These are phyloP conservation scores for Kockovaella imperatae DNA, from an alignment of 768 basidiomycete genomes.

Conservation along the genomic window DNA sequence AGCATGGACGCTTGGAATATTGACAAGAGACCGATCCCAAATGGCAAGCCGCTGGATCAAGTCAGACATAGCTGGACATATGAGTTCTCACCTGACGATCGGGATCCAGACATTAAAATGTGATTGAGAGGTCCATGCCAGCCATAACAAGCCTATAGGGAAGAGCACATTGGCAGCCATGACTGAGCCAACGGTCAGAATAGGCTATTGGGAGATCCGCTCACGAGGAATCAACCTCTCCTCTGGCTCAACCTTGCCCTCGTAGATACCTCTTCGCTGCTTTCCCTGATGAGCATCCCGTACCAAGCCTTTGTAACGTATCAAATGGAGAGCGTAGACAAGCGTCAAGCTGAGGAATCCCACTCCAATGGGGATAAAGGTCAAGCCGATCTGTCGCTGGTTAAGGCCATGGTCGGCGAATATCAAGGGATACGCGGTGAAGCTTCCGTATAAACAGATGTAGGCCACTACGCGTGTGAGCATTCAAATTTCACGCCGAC, in stretches of 20 bases:
- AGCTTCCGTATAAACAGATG: slow-evolving; percentile 17
- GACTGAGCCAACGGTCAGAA: slow-evolving; percentile 6
- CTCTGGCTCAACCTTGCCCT: slow-evolving; percentile 24
- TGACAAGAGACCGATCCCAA: slow-evolving; percentile 19
- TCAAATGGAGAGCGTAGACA: slow-evolving; percentile 8
- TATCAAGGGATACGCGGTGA: slow-evolving; percentile 20
- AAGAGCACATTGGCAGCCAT: slow-evolving; percentile 11
- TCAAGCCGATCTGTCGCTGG: slow-evolving; percentile 8
- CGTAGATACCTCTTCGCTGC: slow-evolving; percentile 15
- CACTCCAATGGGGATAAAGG: slow-evolving; percentile 23
- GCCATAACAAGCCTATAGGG: slow-evolving; percentile 24
- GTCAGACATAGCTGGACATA: neutral
- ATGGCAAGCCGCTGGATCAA: slow-evolving; percentile 10
- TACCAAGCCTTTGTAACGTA: slow-evolving; percentile 11
- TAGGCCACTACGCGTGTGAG: slow-evolving; percentile 14
- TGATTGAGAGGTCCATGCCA: slow-evolving; percentile 21
- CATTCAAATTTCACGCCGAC: neutral
- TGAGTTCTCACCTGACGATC: slow-evolving; percentile 16
- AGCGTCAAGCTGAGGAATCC: slow-evolving; percentile 17
- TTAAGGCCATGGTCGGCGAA: slow-evolving; percentile 16
- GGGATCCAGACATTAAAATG: slow-evolving; percentile 15
- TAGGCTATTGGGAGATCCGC: neutral
- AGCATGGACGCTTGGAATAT: slow-evolving; percentile 23
- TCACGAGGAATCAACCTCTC: slow-evolving; percentile 24
- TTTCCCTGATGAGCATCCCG: slow-evolving; percentile 15